A percentile compares a stretch with the other conserved stretches of the same genome.
Evolutionary conservation across 345 rosid species (phyloP).

Genomic region (Citrus sinensis): DNA sequence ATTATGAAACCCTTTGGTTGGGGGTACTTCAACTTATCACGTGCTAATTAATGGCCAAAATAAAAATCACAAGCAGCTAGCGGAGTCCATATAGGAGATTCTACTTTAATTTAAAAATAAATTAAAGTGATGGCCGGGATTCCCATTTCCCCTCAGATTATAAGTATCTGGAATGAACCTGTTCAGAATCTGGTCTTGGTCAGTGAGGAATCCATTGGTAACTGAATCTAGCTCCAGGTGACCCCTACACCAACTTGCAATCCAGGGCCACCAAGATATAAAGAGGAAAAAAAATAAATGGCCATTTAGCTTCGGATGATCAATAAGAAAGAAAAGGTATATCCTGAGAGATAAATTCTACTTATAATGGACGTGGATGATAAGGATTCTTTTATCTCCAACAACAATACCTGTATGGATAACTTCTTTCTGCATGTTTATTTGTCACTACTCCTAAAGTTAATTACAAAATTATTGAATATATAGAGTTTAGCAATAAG

Average conservation of each 20-base stretch:
- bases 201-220: neutral
- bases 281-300: neutral
- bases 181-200: neutral
- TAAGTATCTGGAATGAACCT: neutral
- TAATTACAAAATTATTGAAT: too few species aligned
- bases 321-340: conserved; percentile 14
- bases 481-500: neutral
- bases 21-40: neutral
- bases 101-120: neutral
- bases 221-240: neutral
- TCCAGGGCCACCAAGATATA: neutral
- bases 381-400: conserved; percentile 34
- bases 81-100: neutral
- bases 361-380: conserved; percentile 30
- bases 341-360: conserved; percentile 9
- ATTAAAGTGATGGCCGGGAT: neutral
- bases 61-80: neutral
- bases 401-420: neutral
- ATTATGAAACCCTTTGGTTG: neutral
- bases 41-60: neutral
- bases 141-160: neutral
- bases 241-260: conserved; percentile 26
- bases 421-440: neutral
- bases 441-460: neutral
- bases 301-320: neutral